A percentile compares a stretch with the other conserved stretches of the same genome.
These are phyloP conservation scores for Saccharomycopsis malanga DNA, from an alignment of 805 yeast species.

Conservation along the genomic window DNA sequence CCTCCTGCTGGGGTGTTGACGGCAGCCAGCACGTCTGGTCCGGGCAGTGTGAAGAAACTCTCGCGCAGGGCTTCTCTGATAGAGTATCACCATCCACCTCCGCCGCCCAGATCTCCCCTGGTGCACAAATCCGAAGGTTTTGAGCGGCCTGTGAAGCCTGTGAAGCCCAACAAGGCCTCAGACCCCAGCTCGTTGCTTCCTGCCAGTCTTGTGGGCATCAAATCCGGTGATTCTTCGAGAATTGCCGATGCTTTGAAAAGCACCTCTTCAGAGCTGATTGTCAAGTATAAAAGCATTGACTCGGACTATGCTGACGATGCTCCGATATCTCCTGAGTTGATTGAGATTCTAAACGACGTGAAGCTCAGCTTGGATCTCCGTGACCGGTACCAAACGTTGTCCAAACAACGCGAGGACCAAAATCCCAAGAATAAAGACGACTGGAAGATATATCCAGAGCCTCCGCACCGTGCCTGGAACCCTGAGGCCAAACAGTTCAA, in stretches of 20 bases:
- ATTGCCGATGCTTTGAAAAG: slow-evolving; percentile 20
- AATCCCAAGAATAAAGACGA: slow-evolving; percentile 74
- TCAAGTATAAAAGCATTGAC: slow-evolving; percentile 37
- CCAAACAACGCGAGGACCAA: slow-evolving; percentile 64
- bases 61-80: slow-evolving; percentile 32
- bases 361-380: slow-evolving; percentile 65
- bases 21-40: slow-evolving; percentile 1
- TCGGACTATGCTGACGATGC: slow-evolving; percentile 42
- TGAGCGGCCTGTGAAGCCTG: neutral
- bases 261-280: slow-evolving; percentile 22
- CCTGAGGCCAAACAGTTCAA: slow-evolving; percentile 39
- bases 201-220: slow-evolving; percentile 8
- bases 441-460: slow-evolving; percentile 88
- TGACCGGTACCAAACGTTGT: slow-evolving; percentile 61
- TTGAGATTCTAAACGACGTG: slow-evolving; percentile 56
- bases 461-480: slow-evolving; percentile 88
- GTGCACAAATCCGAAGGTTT: neutral
- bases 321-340: slow-evolving; percentile 59
- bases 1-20: slow-evolving; percentile 7
- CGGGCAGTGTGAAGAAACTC: slow-evolving; percentile 14
- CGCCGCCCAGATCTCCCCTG: slow-evolving; percentile 28
- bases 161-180: slow-evolving; percentile 13
- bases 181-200: neutral
- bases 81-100: slow-evolving; percentile 33
- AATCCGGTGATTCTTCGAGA: slow-evolving; percentile 22